Conservation (phyloP, 352 stramenopile genomes). For the Phytophthora meadii region DNA sequence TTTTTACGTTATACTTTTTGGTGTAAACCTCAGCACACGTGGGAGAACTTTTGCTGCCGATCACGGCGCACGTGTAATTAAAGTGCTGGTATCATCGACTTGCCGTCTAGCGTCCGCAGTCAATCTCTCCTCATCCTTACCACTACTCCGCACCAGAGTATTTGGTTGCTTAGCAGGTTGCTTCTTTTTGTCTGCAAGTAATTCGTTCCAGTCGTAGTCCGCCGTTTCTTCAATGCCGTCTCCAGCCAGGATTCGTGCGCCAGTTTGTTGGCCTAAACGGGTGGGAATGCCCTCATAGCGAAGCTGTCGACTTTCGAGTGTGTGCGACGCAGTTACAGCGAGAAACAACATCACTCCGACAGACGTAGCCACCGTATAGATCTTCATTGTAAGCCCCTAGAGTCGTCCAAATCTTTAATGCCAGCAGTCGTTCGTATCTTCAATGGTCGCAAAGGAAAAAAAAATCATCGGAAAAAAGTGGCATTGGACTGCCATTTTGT, state of each 20-base stretch:
- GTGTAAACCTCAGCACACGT: too few relatives aligned
- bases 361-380: conserved; percentile 1
- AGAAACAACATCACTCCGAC: neutral
- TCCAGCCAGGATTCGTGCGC: conserved; percentile 9
- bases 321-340: neutral
- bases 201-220: conserved; percentile 6
- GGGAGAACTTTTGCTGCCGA: too few relatives aligned
- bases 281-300: too few relatives aligned
- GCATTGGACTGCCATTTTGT: conserved; percentile 5
- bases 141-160: too few relatives aligned
- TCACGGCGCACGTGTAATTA: too few relatives aligned
- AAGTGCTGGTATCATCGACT: too few relatives aligned
- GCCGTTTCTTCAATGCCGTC: conserved; percentile 23
- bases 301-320: neutral
- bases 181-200: conserved; percentile 7
- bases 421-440: conserved; percentile 10
- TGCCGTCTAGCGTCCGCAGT: neutral
- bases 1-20: too few relatives aligned
- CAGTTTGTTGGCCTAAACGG: neutral
- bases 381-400: conserved; percentile 11
- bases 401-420: conserved; percentile 21
- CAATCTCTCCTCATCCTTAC: neutral
- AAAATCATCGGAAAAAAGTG: neutral
- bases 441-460: neutral
- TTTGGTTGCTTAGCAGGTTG: neutral